phyloP scores from a whole-genome alignment of 2,329 filamentous ascomycete species.

The Colletotrichum nymphaeae region DNA sequence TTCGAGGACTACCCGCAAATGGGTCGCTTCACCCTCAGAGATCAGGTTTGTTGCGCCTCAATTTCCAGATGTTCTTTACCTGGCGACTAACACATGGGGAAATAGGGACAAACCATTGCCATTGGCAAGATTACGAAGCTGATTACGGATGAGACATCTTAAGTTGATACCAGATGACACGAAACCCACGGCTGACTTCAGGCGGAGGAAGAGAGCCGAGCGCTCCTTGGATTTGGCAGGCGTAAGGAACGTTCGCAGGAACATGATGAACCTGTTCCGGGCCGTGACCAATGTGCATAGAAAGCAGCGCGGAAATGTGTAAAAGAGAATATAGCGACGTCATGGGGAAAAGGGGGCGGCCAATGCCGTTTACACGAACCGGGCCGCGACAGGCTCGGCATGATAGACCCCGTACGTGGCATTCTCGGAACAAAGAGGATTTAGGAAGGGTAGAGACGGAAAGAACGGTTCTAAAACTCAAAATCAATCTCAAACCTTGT shows the following conservation, averaged over 20 bases:
- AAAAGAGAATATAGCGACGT: slow-evolving; percentile 23
- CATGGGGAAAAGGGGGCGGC: slow-evolving; percentile 4
- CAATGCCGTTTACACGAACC: slow-evolving; percentile 16
- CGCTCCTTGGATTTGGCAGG: not conserved
- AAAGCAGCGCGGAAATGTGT: slow-evolving; percentile 9
- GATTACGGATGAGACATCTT: slow-evolving; percentile 53
- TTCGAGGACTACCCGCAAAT: slow-evolving; percentile 98
- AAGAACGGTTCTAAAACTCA: slow-evolving; percentile 5
- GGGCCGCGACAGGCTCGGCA: slow-evolving; percentile 15
- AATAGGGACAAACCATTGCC: slow-evolving; percentile 95
- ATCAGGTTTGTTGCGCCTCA: slow-evolving; percentile 71
- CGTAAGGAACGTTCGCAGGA: not conserved
- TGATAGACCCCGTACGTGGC: slow-evolving; percentile 14
- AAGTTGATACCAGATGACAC: slow-evolving; percentile 37
- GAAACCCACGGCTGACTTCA: not conserved
- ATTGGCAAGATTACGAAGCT: slow-evolving; percentile 99
- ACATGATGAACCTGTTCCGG: slow-evolving; percentile 6
- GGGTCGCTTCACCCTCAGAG: slow-evolving; percentile 89
- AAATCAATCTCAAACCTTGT: slow-evolving; percentile 16
- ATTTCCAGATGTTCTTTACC: slow-evolving; percentile 16
- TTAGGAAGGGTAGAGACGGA: not conserved
- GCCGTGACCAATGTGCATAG: slow-evolving; percentile 16
- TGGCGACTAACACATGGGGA: slow-evolving; percentile 37
- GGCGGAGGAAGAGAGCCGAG: not conserved
- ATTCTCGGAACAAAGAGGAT: not conserved